phyloP scores from a whole-genome alignment of 768 basidiomycete genomes.

The Mrakia blollopis region DNA sequence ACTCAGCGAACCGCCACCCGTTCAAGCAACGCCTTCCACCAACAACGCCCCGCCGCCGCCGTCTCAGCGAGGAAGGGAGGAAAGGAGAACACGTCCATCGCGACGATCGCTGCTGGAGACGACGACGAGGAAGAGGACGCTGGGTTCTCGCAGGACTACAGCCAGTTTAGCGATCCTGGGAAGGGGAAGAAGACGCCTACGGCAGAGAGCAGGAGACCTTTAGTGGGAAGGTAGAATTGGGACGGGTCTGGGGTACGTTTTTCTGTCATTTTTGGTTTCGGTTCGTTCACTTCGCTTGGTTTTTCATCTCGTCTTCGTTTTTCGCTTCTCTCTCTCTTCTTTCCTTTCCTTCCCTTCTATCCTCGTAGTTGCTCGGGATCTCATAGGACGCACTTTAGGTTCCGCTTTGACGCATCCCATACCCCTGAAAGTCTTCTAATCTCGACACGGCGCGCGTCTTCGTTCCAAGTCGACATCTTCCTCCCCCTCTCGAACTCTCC shows the following conservation, averaged over 20 bases:
- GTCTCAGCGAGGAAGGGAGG: neutral
- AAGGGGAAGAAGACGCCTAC: neutral
- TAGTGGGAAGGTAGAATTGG: neutral
- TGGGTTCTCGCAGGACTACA: constrained; percentile 5
- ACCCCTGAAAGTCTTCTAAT: no score
- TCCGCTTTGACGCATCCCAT: no score
- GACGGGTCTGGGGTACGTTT: neutral
- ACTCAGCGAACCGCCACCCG: neutral
- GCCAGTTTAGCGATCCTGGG: constrained; percentile 11
- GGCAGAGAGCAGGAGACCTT: neutral
- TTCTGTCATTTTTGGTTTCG: neutral
- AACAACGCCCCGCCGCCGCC: neutral
- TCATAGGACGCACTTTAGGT: no score
- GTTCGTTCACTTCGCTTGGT: no score
- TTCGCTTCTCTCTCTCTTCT: constrained; percentile 4
- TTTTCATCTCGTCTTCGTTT: no score
- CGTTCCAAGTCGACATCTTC: no score
- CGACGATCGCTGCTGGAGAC: no score
- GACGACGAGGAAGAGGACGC: neutral
- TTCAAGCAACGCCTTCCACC: neutral
- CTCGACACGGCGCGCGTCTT: no score
- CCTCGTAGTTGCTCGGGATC: neutral
- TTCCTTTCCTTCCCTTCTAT: neutral
- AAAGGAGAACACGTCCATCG: neutral
- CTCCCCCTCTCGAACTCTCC: no score